Conservation (phyloP, 495 filamentous ascomycete genomes). For the Penicillium cinerascens region DNA sequence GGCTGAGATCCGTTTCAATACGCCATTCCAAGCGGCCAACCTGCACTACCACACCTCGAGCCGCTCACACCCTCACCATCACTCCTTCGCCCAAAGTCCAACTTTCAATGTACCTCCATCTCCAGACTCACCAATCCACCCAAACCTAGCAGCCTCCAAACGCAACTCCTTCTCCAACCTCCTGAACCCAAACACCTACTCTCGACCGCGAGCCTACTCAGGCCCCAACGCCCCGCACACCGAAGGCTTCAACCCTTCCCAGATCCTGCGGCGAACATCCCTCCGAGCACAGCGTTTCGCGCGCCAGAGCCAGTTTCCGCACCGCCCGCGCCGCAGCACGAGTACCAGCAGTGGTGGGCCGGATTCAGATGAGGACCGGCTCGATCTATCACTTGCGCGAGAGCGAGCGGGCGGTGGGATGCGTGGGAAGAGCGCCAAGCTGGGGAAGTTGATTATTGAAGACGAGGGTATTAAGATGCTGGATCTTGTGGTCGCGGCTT, state of each 20-base stretch:
- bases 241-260: neutral
- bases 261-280: slow-evolving; percentile 19
- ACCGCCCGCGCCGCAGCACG: slow-evolving; percentile 14
- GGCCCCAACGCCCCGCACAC: slow-evolving; percentile 11
- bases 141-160: slow-evolving; percentile 24
- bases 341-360: slow-evolving; percentile 30
- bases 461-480: slow-evolving; percentile 94
- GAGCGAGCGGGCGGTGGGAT: slow-evolving; percentile 80
- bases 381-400: slow-evolving; percentile 71
- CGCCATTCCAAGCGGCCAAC: slow-evolving; percentile 54
- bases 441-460: slow-evolving; percentile 88
- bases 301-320: slow-evolving; percentile 19
- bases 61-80: slow-evolving; percentile 21
- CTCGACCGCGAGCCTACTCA: slow-evolving; percentile 29
- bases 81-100: slow-evolving; percentile 27
- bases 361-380: slow-evolving; percentile 36
- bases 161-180: slow-evolving; percentile 30
- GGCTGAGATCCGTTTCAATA: slow-evolving; percentile 86
- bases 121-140: slow-evolving; percentile 1
- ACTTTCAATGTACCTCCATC: slow-evolving; percentile 10
- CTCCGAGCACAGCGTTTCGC: slow-evolving; percentile 17
- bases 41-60: slow-evolving; percentile 26
- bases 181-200: slow-evolving; percentile 32
- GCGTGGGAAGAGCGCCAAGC: slow-evolving; percentile 78
- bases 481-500: slow-evolving; percentile 86